These are phyloP conservation scores for Rhododendron molle DNA, from an alignment of 148 eudicot species.

Conservation along the genomic window DNA sequence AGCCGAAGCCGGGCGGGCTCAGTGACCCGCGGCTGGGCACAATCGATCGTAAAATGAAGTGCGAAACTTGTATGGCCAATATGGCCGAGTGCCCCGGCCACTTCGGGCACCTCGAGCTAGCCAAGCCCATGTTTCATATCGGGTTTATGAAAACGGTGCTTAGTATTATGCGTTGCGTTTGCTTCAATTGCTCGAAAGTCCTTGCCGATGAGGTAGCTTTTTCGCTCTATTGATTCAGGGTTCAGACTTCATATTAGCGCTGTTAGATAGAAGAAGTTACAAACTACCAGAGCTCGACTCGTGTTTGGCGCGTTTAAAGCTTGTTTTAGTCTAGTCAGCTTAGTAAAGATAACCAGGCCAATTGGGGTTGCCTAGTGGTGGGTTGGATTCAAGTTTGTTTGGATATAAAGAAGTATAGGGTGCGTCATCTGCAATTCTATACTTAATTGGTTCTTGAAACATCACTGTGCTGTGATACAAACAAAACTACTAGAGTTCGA, in stretches of 20 bases:
- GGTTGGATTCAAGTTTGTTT: not conserved
- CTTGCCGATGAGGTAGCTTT: conserved; percentile 75
- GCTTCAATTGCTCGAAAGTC: conserved; percentile 94
- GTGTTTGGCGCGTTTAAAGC: not conserved
- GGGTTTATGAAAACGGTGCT: conserved; percentile 92
- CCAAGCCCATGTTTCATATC: conserved; percentile 95
- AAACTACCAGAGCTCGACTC: not conserved
- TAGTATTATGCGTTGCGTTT: conserved; percentile 89
- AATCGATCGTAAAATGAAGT: conserved; percentile 88
- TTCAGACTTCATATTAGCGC: not conserved
- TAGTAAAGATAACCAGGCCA: not conserved
- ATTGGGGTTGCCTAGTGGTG: not conserved
- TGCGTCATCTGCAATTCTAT: not conserved
- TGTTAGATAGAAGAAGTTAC: no score
- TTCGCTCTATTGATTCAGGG: not conserved
- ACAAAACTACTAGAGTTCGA: not conserved
- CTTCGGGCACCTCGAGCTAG: conserved; percentile 98
- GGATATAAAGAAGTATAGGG: not conserved
- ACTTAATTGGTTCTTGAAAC: not conserved
- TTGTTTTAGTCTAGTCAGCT: not conserved
- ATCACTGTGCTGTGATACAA: not conserved
- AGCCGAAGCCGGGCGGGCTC: conserved; percentile 80
- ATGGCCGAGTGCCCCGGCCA: conserved; percentile 99
- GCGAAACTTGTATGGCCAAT: conserved; percentile 92
- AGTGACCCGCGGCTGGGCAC: conserved; percentile 93